Evolutionary conservation across 495 filamentous ascomycete genomes (phyloP).

Genomic region (Neurospora sp.): DNA sequence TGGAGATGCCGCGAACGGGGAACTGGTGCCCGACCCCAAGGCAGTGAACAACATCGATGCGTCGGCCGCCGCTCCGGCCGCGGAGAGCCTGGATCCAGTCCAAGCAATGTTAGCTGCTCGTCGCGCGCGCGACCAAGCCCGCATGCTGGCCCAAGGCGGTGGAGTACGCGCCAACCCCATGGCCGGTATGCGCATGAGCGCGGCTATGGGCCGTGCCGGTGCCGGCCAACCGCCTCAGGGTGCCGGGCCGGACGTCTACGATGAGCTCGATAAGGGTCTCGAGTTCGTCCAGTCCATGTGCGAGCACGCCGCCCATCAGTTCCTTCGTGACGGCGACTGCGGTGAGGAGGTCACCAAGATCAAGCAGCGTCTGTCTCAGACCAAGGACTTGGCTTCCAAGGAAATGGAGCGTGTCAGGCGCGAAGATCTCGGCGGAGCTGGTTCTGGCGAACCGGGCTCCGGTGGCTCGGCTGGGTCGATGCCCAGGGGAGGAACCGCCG

Average conservation of each 20-base stretch:
- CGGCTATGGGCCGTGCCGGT: neutral
- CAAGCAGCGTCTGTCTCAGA: constrained; percentile 45
- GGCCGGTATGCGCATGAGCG: neutral
- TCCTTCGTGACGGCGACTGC: constrained; percentile 76
- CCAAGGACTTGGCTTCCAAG: constrained; percentile 45
- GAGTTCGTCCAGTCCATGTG: constrained; percentile 71
- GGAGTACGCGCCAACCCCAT: constrained; percentile 2
- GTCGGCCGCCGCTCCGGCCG: neutral
- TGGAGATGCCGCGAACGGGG: constrained; percentile 1
- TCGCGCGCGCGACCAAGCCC: neutral
- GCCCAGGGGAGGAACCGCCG: neutral
- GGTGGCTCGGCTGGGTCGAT: constrained; percentile 13
- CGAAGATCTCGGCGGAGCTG: constrained; percentile 20
- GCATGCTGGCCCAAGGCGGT: neutral
- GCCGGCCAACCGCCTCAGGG: neutral
- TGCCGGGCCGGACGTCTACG: constrained; percentile 45
- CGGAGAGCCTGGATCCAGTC: neutral
- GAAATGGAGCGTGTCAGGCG: constrained; percentile 45
- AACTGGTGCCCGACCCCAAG: constrained; percentile 4
- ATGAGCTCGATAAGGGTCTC: constrained; percentile 62
- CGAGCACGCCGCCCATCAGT: constrained; percentile 78
- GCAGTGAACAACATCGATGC: neutral
- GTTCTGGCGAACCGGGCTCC: constrained; percentile 14
- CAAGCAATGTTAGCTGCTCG: neutral
- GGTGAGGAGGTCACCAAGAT: constrained; percentile 59